These are phyloP conservation scores for Dioszegia aurantiaca DNA, from an alignment of 768 basidiomycete species.

Conservation along the genomic window DNA sequence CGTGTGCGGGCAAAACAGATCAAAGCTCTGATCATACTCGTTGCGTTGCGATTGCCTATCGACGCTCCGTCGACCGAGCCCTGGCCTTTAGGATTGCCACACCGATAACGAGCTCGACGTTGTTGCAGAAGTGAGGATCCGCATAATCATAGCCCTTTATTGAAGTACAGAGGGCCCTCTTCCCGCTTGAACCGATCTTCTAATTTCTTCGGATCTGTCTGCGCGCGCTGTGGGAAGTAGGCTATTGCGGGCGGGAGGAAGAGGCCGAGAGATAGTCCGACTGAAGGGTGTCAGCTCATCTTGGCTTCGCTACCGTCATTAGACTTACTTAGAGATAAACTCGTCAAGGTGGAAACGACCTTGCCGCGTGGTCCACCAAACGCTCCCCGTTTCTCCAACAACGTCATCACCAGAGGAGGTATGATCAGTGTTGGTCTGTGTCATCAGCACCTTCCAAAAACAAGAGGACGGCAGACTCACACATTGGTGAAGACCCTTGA, in stretches of 20 bases:
- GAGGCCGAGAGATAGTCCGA: conserved; percentile 53
- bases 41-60: too few species aligned
- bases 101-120: too few species aligned
- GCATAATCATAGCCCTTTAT: conserved; percentile 51
- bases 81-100: too few species aligned
- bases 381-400: conserved; percentile 47
- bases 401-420: conserved; percentile 53
- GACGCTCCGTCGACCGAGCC: too few species aligned
- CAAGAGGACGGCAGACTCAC: conserved; percentile 29
- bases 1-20: too few species aligned
- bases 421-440: conserved; percentile 54
- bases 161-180: conserved; percentile 52
- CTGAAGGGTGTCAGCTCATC: conserved; percentile 13
- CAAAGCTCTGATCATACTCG: too few species aligned
- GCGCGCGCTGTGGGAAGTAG: conserved; percentile 53
- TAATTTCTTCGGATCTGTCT: conserved; percentile 50
- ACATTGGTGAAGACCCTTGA: conserved; percentile 54
- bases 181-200: conserved; percentile 42
- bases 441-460: neutral
- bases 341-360: conserved; percentile 39
- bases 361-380: conserved; percentile 51
- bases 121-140: neutral
- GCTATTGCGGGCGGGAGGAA: conserved; percentile 55
- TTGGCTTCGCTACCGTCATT: neutral
- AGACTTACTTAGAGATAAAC: conserved; percentile 47